phyloP scores from a whole-genome alignment of 2,329 filamentous ascomycete species.

The Aphanoascus verrucosus region DNA sequence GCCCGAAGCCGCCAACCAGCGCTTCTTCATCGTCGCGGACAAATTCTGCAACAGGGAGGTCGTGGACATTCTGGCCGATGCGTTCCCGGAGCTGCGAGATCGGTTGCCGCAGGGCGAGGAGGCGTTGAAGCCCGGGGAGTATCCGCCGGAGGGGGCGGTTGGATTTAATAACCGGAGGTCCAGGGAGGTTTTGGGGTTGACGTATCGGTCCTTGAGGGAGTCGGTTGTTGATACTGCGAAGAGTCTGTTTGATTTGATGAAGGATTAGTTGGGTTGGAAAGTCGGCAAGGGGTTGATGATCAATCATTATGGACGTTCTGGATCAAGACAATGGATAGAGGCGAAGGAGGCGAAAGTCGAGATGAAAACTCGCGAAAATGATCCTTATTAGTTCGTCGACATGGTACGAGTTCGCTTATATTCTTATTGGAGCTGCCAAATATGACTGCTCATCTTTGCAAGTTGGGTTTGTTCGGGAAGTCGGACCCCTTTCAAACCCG shows the following conservation, averaged over 20 bases:
- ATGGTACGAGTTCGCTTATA: no score
- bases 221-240: conserved; percentile 18
- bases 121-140: conserved; percentile 20
- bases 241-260: conserved; percentile 12
- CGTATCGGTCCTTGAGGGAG: conserved; percentile 24
- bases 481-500: no score
- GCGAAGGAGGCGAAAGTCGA: no score
- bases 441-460: no score
- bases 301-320: not conserved
- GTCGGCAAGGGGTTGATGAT: not conserved
- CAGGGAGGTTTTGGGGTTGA: conserved; percentile 32
- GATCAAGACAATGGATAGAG: not conserved
- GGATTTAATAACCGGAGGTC: conserved; percentile 33
- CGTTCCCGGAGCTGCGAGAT: conserved; percentile 33
- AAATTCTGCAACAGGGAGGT: conserved; percentile 35
- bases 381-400: no score
- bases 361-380: no score
- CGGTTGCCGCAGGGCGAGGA: conserved; percentile 33
- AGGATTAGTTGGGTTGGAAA: not conserved
- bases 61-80: conserved; percentile 33
- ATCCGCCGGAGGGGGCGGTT: conserved; percentile 22
- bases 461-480: no score
- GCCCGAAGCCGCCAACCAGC: conserved; percentile 35
- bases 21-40: conserved; percentile 37
- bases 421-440: no score